Evolutionary conservation across 345 rosid species (phyloP).

Genomic region (Pistacia atlantica): DNA sequence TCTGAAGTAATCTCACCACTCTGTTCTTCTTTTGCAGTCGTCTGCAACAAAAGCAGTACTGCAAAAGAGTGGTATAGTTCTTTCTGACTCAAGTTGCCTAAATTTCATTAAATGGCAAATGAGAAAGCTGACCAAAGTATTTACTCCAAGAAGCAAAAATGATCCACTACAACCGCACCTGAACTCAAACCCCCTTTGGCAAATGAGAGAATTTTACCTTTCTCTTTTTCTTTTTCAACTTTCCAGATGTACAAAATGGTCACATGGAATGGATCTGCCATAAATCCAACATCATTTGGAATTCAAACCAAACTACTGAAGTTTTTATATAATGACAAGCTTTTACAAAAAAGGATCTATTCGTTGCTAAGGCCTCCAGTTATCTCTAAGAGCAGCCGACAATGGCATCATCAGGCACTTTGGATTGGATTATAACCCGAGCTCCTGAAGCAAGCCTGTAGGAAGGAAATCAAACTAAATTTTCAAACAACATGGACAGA

Average conservation of each 20-base stretch:
- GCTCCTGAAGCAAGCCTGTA: conserved; percentile 99
- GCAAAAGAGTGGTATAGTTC: conserved; percentile 10
- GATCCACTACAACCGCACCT: conserved; percentile 10
- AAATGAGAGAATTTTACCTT: conserved; percentile 19
- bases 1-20: neutral
- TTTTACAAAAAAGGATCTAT: neutral
- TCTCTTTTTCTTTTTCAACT: conserved; percentile 9
- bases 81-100: conserved; percentile 8
- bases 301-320: conserved; percentile 29
- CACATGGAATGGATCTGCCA: conserved; percentile 24
- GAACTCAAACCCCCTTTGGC: conserved; percentile 8
- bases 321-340: conserved; percentile 18
- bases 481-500: conserved; percentile 7
- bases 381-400: conserved; percentile 37
- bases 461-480: conserved; percentile 12
- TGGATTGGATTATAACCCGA: conserved; percentile 86
- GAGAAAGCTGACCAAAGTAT: conserved; percentile 22
- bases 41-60: neutral
- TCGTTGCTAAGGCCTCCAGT: conserved; percentile 4
- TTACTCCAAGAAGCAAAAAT: conserved; percentile 4
- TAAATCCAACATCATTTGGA: conserved; percentile 28
- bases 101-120: conserved; percentile 6
- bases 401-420: conserved; percentile 41
- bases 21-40: neutral
- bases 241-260: conserved; percentile 38